Evolutionary conservation across 805 yeast genomes (phyloP).

Genomic region (Wickerhamiella shivajii): DNA sequence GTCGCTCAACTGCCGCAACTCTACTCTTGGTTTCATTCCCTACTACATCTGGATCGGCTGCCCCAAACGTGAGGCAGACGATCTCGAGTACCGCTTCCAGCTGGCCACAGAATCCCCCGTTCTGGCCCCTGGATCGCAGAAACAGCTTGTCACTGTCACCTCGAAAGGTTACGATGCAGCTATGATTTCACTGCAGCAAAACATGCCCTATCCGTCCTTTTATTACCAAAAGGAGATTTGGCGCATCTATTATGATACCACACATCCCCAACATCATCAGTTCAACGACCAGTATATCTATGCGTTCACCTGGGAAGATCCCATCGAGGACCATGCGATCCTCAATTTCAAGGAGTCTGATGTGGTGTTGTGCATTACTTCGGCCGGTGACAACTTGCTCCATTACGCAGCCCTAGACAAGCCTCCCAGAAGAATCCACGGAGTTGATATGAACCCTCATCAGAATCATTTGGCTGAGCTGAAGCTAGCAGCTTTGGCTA

Average conservation of each 20-base stretch:
- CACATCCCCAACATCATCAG: constrained; percentile 50
- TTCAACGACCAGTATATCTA: constrained; percentile 69
- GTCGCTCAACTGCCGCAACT: constrained; percentile 53
- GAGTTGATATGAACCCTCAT: constrained; percentile 72
- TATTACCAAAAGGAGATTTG: constrained; percentile 66
- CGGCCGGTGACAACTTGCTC: constrained; percentile 73
- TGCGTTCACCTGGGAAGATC: constrained; percentile 88
- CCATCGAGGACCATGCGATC: constrained; percentile 60
- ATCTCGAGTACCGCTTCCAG: constrained; percentile 41
- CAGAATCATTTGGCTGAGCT: constrained; percentile 71
- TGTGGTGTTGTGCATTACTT: constrained; percentile 67
- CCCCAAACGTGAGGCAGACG: constrained; percentile 38
- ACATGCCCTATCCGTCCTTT: constrained; percentile 64
- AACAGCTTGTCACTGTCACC: constrained; percentile 11
- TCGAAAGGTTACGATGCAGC: constrained; percentile 71
- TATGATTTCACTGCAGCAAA: constrained; percentile 40
- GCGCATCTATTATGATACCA: constrained; percentile 68
- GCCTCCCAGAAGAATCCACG: constrained; percentile 66
- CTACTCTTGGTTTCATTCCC: constrained; percentile 55
- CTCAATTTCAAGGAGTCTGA: constrained; percentile 47
- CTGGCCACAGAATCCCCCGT: constrained; percentile 74
- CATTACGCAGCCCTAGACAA: constrained; percentile 57
- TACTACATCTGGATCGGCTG: constrained; percentile 76
- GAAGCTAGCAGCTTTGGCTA: constrained; percentile 55
- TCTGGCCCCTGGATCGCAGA: constrained; percentile 39